Conservation (phyloP, 2,329 filamentous ascomycete genomes). For the Metarhizium humberi region DNA sequence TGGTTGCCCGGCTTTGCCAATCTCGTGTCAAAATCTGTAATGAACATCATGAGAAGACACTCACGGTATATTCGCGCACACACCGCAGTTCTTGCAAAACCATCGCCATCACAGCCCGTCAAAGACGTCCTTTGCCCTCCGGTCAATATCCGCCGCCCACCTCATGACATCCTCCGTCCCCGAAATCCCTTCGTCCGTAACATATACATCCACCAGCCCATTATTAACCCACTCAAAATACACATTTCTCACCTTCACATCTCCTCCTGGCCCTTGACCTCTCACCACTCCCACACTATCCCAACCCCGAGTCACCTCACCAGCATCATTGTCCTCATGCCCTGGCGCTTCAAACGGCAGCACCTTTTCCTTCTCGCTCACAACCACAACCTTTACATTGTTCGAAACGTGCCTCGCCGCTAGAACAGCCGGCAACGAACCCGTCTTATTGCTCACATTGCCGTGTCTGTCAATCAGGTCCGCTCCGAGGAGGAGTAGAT, state of each 20-base stretch:
- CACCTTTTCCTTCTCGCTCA: constrained; percentile 55
- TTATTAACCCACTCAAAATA: constrained; percentile 54
- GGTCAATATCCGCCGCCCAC: constrained; percentile 26
- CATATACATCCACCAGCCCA: constrained; percentile 40
- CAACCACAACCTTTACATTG: constrained; percentile 37
- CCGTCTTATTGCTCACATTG: constrained; percentile 58
- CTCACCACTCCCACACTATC: neutral
- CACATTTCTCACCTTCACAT: constrained; percentile 34
- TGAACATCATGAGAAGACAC: no score
- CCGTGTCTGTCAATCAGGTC: constrained; percentile 50
- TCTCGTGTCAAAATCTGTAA: no score
- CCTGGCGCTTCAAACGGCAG: constrained; percentile 31
- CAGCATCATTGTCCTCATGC: constrained; percentile 36
- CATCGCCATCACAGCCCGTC: constrained; percentile 22
- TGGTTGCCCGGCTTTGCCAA: no score
- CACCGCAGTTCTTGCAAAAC: neutral
- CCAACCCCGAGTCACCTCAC: constrained; percentile 32
- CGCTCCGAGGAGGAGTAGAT: constrained; percentile 54
- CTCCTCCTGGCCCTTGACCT: neutral
- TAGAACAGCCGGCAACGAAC: constrained; percentile 49
- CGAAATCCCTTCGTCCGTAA: constrained; percentile 43
- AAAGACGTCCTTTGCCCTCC: constrained; percentile 33
- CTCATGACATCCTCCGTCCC: constrained; percentile 26
- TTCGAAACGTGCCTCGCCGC: constrained; percentile 40
- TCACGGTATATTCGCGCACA: no score